Evolutionary conservation across 2,329 filamentous ascomycete species (phyloP).

Genomic region (Magnaporthiopsis rhizophila): DNA sequence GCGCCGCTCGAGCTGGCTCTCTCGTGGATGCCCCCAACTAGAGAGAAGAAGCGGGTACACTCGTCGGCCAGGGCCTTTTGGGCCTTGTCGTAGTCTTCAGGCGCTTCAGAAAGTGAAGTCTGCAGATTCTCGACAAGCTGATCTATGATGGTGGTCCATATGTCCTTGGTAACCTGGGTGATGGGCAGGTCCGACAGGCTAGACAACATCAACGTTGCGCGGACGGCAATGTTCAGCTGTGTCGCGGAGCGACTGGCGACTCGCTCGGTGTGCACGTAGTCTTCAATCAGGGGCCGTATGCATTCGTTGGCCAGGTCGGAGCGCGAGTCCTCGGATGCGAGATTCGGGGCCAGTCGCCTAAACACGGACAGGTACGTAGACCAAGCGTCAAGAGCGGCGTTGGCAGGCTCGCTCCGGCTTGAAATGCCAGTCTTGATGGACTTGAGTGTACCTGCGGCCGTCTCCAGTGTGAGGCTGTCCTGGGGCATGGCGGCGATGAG

Average conservation of each 20-base stretch:
- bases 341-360: slow-evolving; percentile 40
- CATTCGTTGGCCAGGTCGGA: slow-evolving; percentile 41
- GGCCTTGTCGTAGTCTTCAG: slow-evolving; percentile 65
- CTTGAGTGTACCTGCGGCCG: slow-evolving; percentile 52
- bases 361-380: slow-evolving; percentile 62
- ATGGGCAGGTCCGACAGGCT: slow-evolving; percentile 33
- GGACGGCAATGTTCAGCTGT: slow-evolving; percentile 31
- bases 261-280: slow-evolving; percentile 44
- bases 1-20: neutral
- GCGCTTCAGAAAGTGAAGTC: slow-evolving; percentile 72
- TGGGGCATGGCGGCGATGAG: slow-evolving; percentile 55
- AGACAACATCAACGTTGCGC: slow-evolving; percentile 37
- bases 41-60: slow-evolving; percentile 58
- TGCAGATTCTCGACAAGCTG: slow-evolving; percentile 59
- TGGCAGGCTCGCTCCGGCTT: slow-evolving; percentile 64
- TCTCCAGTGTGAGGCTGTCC: slow-evolving; percentile 34
- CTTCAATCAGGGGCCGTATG: slow-evolving; percentile 37
- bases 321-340: slow-evolving; percentile 37
- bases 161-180: slow-evolving; percentile 38
- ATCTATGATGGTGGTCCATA: slow-evolving; percentile 57
- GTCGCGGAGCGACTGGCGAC: slow-evolving; percentile 26
- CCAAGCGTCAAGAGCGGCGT: slow-evolving; percentile 64
- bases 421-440: slow-evolving; percentile 65
- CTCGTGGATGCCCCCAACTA: slow-evolving; percentile 37
- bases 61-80: slow-evolving; percentile 61